Conservation (phyloP, 495 filamentous ascomycete genomes). For the Cladorrhinum samala region DNA sequence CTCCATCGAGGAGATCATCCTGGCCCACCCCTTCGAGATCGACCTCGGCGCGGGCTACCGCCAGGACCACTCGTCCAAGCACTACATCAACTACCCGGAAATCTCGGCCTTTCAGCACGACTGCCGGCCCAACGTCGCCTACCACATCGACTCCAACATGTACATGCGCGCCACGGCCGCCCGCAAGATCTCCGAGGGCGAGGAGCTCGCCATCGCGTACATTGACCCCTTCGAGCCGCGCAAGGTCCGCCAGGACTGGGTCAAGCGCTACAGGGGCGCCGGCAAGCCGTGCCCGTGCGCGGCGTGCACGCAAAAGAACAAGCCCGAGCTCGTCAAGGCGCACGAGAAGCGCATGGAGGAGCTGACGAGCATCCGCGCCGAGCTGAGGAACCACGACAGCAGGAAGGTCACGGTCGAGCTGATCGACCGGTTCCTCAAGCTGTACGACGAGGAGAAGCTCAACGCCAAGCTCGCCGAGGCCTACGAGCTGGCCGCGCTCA, state of each 20-base stretch:
- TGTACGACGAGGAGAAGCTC: constrained; percentile 26
- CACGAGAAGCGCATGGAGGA: constrained; percentile 22
- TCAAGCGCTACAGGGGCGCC: constrained; percentile 11
- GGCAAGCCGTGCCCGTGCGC: constrained; percentile 18
- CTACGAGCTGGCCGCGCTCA: constrained; percentile 34
- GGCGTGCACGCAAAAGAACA: constrained; percentile 13
- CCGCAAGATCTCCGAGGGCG: constrained; percentile 21
- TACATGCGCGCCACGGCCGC: constrained; percentile 24
- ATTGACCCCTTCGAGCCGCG: constrained; percentile 23
- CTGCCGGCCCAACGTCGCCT: constrained; percentile 34
- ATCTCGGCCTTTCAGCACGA: constrained; percentile 23
- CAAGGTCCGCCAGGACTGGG: constrained; percentile 19
- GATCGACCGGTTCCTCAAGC: constrained; percentile 26
- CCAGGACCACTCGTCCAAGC: constrained; percentile 13
- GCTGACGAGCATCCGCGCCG: constrained; percentile 17
- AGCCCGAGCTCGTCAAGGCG: constrained; percentile 8
- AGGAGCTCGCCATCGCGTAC: constrained; percentile 30
- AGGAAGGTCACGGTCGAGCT: constrained; percentile 17
- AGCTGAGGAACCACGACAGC: constrained; percentile 27
- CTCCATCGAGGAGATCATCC: constrained; percentile 23
- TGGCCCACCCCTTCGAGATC: constrained; percentile 28
- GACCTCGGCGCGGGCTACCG: constrained; percentile 16
- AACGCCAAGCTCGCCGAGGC: constrained; percentile 23
- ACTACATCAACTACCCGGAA: constrained; percentile 30
- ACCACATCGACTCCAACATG: constrained; percentile 22